Percentiles rank a stretch among this genome's conserved stretches.
Evolutionary conservation across 176 grass and related monocot genomes (phyloP).

Genomic region (Paspalum vaginatum): DNA sequence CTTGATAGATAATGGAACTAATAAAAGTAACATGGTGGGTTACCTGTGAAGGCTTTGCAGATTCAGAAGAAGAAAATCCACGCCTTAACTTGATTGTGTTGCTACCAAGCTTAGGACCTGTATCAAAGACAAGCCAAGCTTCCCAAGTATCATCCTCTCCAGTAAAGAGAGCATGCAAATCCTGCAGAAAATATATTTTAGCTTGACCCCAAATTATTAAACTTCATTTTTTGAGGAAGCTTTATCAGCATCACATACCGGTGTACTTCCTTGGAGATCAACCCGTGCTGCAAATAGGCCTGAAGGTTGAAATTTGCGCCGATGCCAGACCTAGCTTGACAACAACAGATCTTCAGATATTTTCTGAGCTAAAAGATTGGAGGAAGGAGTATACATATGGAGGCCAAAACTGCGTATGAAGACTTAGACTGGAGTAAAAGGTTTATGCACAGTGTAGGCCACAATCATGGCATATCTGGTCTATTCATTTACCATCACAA

Average conservation of each 20-base stretch:
- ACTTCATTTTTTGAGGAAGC: constrained; percentile 9
- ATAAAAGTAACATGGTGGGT: constrained; percentile 21
- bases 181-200: constrained; percentile 60
- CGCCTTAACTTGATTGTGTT: constrained; percentile 86
- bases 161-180: constrained; percentile 89
- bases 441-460: constrained; percentile 2
- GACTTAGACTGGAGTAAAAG: neutral
- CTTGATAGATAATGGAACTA: constrained; percentile 27
- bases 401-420: constrained; percentile 4
- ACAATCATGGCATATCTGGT: neutral
- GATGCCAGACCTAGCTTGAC: constrained; percentile 80
- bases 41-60: constrained; percentile 87
- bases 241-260: constrained; percentile 51
- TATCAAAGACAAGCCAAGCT: constrained; percentile 83
- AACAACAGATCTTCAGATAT: constrained; percentile 41
- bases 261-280: constrained; percentile 76
- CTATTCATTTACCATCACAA: constrained; percentile 19
- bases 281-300: constrained; percentile 91
- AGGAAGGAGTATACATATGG: constrained; percentile 1
- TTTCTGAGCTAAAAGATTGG: constrained; percentile 19
- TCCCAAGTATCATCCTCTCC: constrained; percentile 97
- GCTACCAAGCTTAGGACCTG: constrained; percentile 67
- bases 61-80: constrained; percentile 78
- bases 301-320: constrained; percentile 93
- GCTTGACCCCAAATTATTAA: constrained; percentile 8